Base-by-base conservation (phyloP, 108 stramenopile species). In the Schizochytrium sp. region DNA sequence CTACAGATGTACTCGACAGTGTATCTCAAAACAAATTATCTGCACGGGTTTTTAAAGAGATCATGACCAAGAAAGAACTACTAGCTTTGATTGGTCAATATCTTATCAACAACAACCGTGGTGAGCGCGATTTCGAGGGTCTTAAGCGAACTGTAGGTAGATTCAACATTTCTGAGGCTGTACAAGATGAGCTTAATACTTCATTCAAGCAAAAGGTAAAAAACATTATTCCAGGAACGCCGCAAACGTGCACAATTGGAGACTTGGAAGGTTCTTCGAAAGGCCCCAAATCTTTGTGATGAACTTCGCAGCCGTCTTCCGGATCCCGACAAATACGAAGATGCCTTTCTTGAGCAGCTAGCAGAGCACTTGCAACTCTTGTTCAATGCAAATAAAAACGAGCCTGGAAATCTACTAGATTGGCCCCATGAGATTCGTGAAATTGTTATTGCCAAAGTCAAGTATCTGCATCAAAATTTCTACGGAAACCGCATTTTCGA, bases 171-270 rank as follows among this genome's bases (percentile, higher is more conserved):
- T 10, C 13, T 8, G 76, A 83, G 47, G 76, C 3, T 28, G 53
- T 55, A 53, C 10, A 50, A n/a, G 53, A 46, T 5, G n/a, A 44
- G 42, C 64, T 69, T 44, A 69, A 69, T 3, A 44, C 64, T 10
- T 69, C 64, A 2, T 69, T 83, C 53, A 83, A 83, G 76, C 76
- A 83, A 83, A 83, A 83, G 76, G 53, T 83, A 2, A 83, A 83
- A 2, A 55, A 55, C 53, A 47, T 55, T 38, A n/a, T 55, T 53
- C 76, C 76, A 55, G 15, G 76, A 83, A 1, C 76, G 76, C 47
- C 76, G 76, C 47, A 83, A 55, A 53, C 5, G 76, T 5, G 47
- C 76, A 5, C 76, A 83, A 53, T 53, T 83, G 7, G 76, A 83
- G n/a, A 83, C 50, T 53, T 83, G 76, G 76, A 83, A 83, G 53